These are phyloP conservation scores for Rhodotorula kratochvilovae DNA, from an alignment of 768 basidiomycete species.

Conservation along the genomic window DNA sequence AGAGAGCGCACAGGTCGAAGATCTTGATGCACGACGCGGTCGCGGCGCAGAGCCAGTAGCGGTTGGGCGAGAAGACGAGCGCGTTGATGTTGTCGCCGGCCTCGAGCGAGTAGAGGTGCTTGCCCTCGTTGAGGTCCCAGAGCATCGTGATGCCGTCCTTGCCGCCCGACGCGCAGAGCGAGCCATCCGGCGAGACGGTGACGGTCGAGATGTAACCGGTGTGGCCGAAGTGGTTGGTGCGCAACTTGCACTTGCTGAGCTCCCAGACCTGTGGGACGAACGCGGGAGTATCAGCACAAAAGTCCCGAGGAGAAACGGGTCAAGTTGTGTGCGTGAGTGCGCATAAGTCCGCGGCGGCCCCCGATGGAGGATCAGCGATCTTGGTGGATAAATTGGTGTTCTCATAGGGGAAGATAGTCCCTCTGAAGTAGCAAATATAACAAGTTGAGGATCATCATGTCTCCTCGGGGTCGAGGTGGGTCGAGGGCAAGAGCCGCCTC, in stretches of 20 bases:
- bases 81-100: constrained; percentile 98
- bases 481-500: not conserved
- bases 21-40: constrained; percentile 97
- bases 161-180: constrained; percentile 96
- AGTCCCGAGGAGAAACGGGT: constrained; percentile 2
- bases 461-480: constrained; percentile 10
- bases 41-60: constrained; percentile 99
- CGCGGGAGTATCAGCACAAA: constrained; percentile 31
- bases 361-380: constrained; percentile 60
- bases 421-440: constrained; percentile 90
- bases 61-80: constrained; percentile 98
- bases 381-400: constrained; percentile 65
- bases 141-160: constrained; percentile 98
- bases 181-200: constrained; percentile 97
- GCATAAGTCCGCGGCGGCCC: not conserved
- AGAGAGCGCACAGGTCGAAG: constrained; percentile 80
- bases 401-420: constrained; percentile 59
- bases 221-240: constrained; percentile 99
- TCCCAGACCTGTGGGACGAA: constrained; percentile 82
- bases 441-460: constrained; percentile 47
- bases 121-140: constrained; percentile 99
- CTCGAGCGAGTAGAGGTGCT: constrained; percentile 99
- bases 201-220: constrained; percentile 98
- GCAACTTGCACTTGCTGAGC: constrained; percentile 98
- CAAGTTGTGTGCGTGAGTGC: not conserved